Conservation (phyloP, 164 flowering plant species). For the Tinospora cordifolia region DNA sequence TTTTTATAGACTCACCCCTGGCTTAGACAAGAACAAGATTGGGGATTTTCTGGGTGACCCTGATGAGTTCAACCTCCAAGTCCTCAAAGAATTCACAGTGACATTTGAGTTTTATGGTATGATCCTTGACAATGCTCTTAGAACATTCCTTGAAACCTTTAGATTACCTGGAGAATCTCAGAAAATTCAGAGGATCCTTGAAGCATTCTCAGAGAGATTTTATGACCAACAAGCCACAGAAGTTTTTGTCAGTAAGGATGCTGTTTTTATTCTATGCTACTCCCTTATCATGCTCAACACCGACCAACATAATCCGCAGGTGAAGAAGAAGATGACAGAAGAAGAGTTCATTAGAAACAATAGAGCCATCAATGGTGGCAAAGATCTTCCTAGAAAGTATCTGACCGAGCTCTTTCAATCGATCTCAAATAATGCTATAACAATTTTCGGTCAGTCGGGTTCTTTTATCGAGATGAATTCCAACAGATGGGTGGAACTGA, state of each 20-base stretch:
- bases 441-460: conserved; percentile 36
- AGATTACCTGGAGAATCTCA: conserved; percentile 93
- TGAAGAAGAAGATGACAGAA: conserved; percentile 98
- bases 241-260: conserved; percentile 67
- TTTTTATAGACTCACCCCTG: conserved; percentile 64
- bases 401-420: conserved; percentile 82
- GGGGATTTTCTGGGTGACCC: conserved; percentile 96
- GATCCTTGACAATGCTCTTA: conserved; percentile 69
- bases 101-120: conserved; percentile 73
- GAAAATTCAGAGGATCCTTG: conserved; percentile 79
- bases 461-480: conserved; percentile 50
- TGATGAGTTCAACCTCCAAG: conserved; percentile 61
- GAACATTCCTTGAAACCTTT: conserved; percentile 74
- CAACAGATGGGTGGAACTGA: conserved; percentile 63
- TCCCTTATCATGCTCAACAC: conserved; percentile 96
- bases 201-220: conserved; percentile 78
- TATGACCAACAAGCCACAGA: conserved; percentile 70
- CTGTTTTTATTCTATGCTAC: conserved; percentile 71
- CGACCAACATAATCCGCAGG: conserved; percentile 92
- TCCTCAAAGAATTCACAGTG: conserved; percentile 68
- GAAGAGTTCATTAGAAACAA: conserved; percentile 95
- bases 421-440: conserved; percentile 57
- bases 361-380: conserved; percentile 79
- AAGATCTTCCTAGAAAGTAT: conserved; percentile 82
- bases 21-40: conserved; percentile 57